Evolutionary conservation across 768 basidiomycete species (phyloP).

Genomic region (Rhizopogon rudus): DNA sequence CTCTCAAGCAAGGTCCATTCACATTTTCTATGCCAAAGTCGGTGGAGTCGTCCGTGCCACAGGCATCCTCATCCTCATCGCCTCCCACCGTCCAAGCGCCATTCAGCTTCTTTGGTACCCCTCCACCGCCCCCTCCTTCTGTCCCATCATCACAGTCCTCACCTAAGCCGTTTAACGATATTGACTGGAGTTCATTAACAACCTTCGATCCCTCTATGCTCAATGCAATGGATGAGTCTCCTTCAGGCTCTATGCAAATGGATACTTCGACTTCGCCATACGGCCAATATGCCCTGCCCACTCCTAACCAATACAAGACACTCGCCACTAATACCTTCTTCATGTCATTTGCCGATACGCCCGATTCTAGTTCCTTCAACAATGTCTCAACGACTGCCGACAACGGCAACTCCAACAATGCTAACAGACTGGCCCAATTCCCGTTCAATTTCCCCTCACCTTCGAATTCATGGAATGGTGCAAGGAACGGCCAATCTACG

Average conservation of each 20-base stretch:
- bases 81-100: conserved; percentile 16
- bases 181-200: conserved; percentile 63
- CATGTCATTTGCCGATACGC: conserved; percentile 70
- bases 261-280: conserved; percentile 47
- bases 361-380: conserved; percentile 36
- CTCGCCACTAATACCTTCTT: conserved; percentile 82
- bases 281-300: conserved; percentile 41
- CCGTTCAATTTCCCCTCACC: conserved; percentile 41
- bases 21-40: conserved; percentile 72
- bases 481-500: conserved; percentile 25
- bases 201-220: conserved; percentile 69
- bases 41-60: conserved; percentile 3
- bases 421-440: conserved; percentile 32
- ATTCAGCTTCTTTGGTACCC: conserved; percentile 23
- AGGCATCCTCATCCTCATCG: conserved; percentile 16
- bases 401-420: conserved; percentile 6
- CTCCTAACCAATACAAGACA: conserved; percentile 61
- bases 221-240: conserved; percentile 58
- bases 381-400: conserved; percentile 6
- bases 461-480: conserved; percentile 19
- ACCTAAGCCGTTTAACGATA: conserved; percentile 20
- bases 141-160: conserved; percentile 29
- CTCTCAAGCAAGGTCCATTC: conserved; percentile 77
- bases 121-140: conserved; percentile 17
- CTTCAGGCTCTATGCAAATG: conserved; percentile 50